Conservation (phyloP, 129 eudicot genomes). For the Apium graveolens region DNA sequence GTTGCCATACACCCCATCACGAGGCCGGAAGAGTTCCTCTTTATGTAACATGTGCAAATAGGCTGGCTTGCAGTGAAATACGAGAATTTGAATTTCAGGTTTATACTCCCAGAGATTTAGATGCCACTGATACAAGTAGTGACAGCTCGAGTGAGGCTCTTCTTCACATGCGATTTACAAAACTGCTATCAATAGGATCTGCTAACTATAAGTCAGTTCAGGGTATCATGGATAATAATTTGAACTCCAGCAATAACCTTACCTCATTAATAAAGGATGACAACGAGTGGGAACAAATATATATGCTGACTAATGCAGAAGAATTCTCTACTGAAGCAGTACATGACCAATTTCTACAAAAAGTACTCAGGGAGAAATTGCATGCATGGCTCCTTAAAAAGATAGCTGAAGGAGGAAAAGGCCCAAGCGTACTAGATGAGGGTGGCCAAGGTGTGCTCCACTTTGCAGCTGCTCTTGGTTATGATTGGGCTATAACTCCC, state of each 20-base stretch:
- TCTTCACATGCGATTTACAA: slow-evolving; percentile 61
- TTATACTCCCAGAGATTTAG: slow-evolving; percentile 23
- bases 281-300: slow-evolving; percentile 58
- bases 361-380: slow-evolving; percentile 61
- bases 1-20: slow-evolving; percentile 77
- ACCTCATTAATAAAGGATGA: slow-evolving; percentile 42
- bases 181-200: slow-evolving; percentile 43
- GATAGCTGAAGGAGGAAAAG: slow-evolving; percentile 83
- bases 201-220: slow-evolving; percentile 24
- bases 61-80: slow-evolving; percentile 96
- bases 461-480: slow-evolving; percentile 91
- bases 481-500: slow-evolving; percentile 84
- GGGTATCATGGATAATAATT: slow-evolving; percentile 23
- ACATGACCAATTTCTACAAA: slow-evolving; percentile 41
- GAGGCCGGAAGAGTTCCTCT: slow-evolving; percentile 75
- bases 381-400: slow-evolving; percentile 69
- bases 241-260: slow-evolving; percentile 34
- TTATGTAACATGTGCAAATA: slow-evolving; percentile 81
- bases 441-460: slow-evolving; percentile 91
- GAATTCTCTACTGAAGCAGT: slow-evolving; percentile 40
- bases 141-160: slow-evolving; percentile 28
- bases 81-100: slow-evolving; percentile 78
- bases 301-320: slow-evolving; percentile 35
- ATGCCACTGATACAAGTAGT: slow-evolving; percentile 26
- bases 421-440: slow-evolving; percentile 70